A percentile compares a stretch with the other conserved stretches of the same genome.
Evolutionary conservation across 257 asterid species (phyloP).

Genomic region (Nicotiana benthamiana): DNA sequence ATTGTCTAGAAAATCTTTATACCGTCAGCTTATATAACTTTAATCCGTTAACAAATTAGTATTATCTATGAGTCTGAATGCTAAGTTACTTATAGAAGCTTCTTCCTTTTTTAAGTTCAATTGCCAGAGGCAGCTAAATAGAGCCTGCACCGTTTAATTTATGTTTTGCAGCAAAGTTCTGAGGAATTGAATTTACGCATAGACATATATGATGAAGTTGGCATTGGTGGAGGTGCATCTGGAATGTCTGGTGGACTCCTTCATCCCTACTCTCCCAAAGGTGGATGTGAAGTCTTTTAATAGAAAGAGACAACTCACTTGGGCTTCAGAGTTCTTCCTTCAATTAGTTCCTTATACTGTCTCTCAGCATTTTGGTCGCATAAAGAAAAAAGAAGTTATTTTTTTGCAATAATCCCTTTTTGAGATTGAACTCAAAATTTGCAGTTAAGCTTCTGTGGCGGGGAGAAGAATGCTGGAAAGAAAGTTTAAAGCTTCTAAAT

Average conservation of each 20-base stretch:
- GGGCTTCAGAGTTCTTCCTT: background rate
- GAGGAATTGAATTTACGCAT: conserved; percentile 50
- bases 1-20: background rate
- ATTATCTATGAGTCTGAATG: background rate
- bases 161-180: conserved; percentile 47
- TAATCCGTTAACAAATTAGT: background rate
- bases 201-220: conserved; percentile 84
- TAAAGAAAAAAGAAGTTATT: background rate
- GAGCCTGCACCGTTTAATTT: conserved; percentile 1
- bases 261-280: conserved; percentile 96
- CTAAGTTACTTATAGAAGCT: background rate
- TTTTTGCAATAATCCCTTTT: background rate
- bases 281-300: conserved; percentile 22
- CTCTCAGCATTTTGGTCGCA: background rate
- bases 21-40: background rate
- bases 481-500: conserved; percentile 59
- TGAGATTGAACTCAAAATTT: conserved; percentile 15
- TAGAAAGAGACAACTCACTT: background rate
- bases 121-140: conserved; percentile 8
- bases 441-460: conserved; percentile 91
- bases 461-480: conserved; percentile 86
- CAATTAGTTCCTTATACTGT: background rate
- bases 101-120: background rate
- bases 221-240: conserved; percentile 97
- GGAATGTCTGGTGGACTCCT: conserved; percentile 98